Evolutionary conservation across 371 early-diverging fungal genomes (phyloP), one percentile per base, ranked within the genome.

Genomic region (Mortierella sp.): DNA sequence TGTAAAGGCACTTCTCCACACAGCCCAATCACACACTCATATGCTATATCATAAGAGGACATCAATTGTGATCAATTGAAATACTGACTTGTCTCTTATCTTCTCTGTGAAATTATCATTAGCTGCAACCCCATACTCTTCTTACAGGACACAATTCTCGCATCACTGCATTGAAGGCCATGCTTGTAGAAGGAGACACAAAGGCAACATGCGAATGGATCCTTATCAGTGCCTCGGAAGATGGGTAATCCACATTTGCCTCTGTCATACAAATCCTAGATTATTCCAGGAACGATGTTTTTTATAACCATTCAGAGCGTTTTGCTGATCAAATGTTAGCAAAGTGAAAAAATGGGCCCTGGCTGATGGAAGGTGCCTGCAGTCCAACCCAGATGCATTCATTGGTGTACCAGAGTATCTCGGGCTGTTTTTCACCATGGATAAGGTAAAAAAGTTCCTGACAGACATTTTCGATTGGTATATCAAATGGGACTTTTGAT

Each of bases 331-430:
- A 37, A 31, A 17, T 32, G 22, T 22, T 72, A 93, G 93, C 17
- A 90, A 91, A 59, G 87, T 92, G 43, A 87, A 89, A 57, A 89
- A 91, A 67, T 94, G 94, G 94, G 91, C 86, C 78, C 79, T 91
- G 12, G 82, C 83, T 1, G 94, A 94, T 64, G 94, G 94, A 4
- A 86, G 92, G 6, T 92, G 93, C 70, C 84, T 92, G 47, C 89
- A 88, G 32, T 86, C 89, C 0, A 90, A 90, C 69, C 64, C 85
- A 10, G 83, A 68, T 13, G 93, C 90, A 0, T 90, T 91, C 71
- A 83, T 87, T 45, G 91, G 91, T 4, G 74, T 86, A 6, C 89
- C 90, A 23, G 85, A 81, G 2, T 75, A 84, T 32, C 72, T 92
- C 5, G 86, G 86, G 56, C 59, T 61, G 17, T 45, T 76, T 17